phyloP scores from a whole-genome alignment of 2,329 filamentous ascomycete species.

The Neofusicoccum laricinum region DNA sequence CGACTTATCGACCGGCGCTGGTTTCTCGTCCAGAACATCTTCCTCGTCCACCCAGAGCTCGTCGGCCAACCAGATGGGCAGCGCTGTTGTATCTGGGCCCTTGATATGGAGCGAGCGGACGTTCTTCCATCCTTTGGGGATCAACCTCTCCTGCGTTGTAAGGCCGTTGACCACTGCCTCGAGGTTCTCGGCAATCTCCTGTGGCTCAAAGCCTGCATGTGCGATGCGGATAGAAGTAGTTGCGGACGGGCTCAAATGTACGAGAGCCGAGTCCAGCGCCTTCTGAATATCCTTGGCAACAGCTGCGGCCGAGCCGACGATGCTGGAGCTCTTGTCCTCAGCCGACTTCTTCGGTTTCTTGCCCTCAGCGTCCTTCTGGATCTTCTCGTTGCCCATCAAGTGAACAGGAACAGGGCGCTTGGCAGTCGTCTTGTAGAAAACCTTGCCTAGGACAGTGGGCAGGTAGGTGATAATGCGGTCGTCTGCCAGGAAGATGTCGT shows the following conservation, averaged over 20 bases:
- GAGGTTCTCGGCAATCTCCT: constrained; percentile 79
- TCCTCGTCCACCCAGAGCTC: constrained; percentile 84
- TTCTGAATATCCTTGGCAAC: constrained; percentile 79
- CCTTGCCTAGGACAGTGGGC: constrained; percentile 79
- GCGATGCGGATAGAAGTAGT: constrained; percentile 81
- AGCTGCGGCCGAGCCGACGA: constrained; percentile 58
- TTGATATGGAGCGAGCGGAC: constrained; percentile 86
- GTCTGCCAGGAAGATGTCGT: constrained; percentile 92
- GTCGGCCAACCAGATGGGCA: constrained; percentile 92
- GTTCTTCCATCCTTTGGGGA: constrained; percentile 85
- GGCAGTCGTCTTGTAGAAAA: constrained; percentile 78
- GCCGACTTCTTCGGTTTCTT: constrained; percentile 36
- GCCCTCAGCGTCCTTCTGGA: constrained; percentile 55
- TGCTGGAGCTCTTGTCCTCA: constrained; percentile 31
- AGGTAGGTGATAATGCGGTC: constrained; percentile 74
- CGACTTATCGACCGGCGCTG: constrained; percentile 28
- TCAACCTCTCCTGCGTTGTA: constrained; percentile 64
- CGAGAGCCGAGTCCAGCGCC: constrained; percentile 71
- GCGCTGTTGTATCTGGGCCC: constrained; percentile 78
- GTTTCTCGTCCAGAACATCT: constrained; percentile 62
- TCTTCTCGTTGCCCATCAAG: constrained; percentile 63
- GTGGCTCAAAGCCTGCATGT: constrained; percentile 67
- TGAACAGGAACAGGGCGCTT: constrained; percentile 86
- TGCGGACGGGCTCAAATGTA: constrained; percentile 74
- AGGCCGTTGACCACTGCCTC: constrained; percentile 62